phyloP scores from a whole-genome alignment of 306 rosid genomes.

The Pueraria montana region DNA sequence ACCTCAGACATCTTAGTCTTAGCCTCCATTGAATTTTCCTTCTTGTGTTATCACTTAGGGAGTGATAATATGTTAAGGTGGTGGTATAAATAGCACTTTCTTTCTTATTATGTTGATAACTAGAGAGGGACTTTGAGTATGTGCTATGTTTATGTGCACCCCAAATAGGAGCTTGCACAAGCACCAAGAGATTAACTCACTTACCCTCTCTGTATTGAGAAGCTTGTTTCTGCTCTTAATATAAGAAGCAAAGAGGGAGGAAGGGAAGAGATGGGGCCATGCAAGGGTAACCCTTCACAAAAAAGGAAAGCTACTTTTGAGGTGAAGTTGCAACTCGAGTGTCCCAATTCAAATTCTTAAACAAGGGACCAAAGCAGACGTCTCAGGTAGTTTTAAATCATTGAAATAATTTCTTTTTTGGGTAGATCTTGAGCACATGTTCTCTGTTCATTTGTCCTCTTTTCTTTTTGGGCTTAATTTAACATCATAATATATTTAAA shows the following conservation, averaged over 20 bases:
- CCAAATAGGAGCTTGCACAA: slow-evolving; percentile 37
- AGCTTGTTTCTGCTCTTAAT: neutral
- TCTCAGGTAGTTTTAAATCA: slow-evolving; percentile 6
- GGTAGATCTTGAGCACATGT: slow-evolving; percentile 9
- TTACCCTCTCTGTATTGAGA: slow-evolving; percentile 11
- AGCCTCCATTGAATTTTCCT: slow-evolving; percentile 42
- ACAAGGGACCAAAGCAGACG: slow-evolving; percentile 52
- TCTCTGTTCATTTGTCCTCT: slow-evolving; percentile 9
- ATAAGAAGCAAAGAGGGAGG: slow-evolving; percentile 45
- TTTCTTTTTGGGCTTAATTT: slow-evolving; percentile 1
- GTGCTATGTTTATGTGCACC: neutral
- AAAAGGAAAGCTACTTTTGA: slow-evolving; percentile 54
- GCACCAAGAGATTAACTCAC: slow-evolving; percentile 9
- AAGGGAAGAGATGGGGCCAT: slow-evolving; percentile 42
- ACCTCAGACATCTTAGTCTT: slow-evolving; percentile 48
- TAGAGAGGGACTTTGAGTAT: slow-evolving; percentile 3
- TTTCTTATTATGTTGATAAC: neutral
- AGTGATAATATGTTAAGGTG: neutral
- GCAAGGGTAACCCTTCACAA: slow-evolving; percentile 54
- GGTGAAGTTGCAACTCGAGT: slow-evolving; percentile 62
- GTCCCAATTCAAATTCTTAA: slow-evolving; percentile 47
- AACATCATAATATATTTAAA: neutral
- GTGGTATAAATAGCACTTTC: slow-evolving; percentile 31
- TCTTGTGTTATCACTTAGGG: neutral
- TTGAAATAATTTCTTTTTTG: neutral